A percentile compares a stretch with the other conserved stretches of the same genome.
Evolutionary conservation across 306 rosid genomes (phyloP).

Genomic region (Trifolium subterraneum): DNA sequence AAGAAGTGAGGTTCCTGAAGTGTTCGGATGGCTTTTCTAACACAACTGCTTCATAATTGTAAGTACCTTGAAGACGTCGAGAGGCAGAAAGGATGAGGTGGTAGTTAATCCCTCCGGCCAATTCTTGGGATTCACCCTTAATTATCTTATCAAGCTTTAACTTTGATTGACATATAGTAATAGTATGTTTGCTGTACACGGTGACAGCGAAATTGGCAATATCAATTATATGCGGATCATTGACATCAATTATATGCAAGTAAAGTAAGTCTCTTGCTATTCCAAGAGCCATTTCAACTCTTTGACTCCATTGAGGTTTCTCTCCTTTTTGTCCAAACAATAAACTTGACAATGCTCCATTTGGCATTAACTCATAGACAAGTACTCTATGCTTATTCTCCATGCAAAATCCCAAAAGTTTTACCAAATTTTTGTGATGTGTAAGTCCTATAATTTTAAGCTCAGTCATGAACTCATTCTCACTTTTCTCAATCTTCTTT

Average conservation of each 20-base stretch:
- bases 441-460: slow-evolving; percentile 48
- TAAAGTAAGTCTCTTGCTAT: slow-evolving; percentile 45
- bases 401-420: slow-evolving; percentile 47
- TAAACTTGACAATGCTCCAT: slow-evolving; percentile 38
- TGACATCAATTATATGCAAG: slow-evolving; percentile 36
- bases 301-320: slow-evolving; percentile 45
- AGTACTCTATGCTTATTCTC: slow-evolving; percentile 41
- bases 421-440: slow-evolving; percentile 49
- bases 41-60: slow-evolving; percentile 41
- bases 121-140: not conserved
- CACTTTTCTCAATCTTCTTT: slow-evolving; percentile 37
- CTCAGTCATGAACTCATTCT: slow-evolving; percentile 49
- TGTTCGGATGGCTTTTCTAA: slow-evolving; percentile 44
- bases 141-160: not conserved
- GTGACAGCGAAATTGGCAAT: not conserved
- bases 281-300: slow-evolving; percentile 47
- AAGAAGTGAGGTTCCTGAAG: slow-evolving; percentile 17
- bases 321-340: slow-evolving; percentile 35
- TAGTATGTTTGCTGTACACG: not conserved
- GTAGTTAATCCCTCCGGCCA: not conserved
- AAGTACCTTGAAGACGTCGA: not conserved
- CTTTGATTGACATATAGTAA: not conserved
- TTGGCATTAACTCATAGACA: slow-evolving; percentile 50
- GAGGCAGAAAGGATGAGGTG: slow-evolving; percentile 41
- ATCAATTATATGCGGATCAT: not conserved